phyloP scores from a whole-genome alignment of 1,284 basidiomycete genomes.

The Anthracocystis panici-leucophaei region DNA sequence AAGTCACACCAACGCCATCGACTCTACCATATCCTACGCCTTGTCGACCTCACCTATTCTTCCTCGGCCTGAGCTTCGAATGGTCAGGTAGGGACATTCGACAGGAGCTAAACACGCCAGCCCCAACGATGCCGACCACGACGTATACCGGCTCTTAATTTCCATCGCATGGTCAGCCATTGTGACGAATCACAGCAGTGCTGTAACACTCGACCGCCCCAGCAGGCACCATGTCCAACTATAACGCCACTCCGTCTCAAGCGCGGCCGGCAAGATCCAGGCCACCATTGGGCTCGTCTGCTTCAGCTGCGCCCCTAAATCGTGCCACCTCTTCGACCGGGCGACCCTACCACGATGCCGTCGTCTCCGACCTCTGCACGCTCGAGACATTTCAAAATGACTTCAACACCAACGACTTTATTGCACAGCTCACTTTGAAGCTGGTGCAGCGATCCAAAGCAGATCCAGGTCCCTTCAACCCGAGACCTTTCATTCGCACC shows the following conservation, averaged over 20 bases:
- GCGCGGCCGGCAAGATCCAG: slow-evolving; percentile 32
- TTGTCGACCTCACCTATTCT: neutral
- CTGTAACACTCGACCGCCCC: too few species aligned
- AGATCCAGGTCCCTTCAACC: slow-evolving; percentile 88
- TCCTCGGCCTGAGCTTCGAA: neutral
- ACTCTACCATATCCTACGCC: slow-evolving; percentile 1
- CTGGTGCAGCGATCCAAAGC: slow-evolving; percentile 85
- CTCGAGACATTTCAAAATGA: slow-evolving; percentile 79
- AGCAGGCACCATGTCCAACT: slow-evolving; percentile 26
- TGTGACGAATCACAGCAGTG: neutral
- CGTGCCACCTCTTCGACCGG: slow-evolving; percentile 28
- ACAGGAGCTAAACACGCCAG: neutral
- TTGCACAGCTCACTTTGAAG: slow-evolving; percentile 85
- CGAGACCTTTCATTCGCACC: slow-evolving; percentile 88
- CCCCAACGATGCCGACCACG: neutral
- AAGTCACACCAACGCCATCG: neutral
- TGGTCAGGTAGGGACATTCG: neutral
- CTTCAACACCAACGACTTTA: slow-evolving; percentile 91
- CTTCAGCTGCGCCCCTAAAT: slow-evolving; percentile 28
- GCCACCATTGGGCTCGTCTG: slow-evolving; percentile 31
- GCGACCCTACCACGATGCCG: slow-evolving; percentile 72
- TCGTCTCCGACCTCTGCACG: slow-evolving; percentile 76
- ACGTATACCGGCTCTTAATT: slow-evolving; percentile 1
- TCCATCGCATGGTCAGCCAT: neutral
- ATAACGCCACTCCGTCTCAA: slow-evolving; percentile 35